These are phyloP conservation scores for Boletellus deceptivus DNA, from an alignment of 1,284 basidiomycete genomes.

Conservation along the genomic window DNA sequence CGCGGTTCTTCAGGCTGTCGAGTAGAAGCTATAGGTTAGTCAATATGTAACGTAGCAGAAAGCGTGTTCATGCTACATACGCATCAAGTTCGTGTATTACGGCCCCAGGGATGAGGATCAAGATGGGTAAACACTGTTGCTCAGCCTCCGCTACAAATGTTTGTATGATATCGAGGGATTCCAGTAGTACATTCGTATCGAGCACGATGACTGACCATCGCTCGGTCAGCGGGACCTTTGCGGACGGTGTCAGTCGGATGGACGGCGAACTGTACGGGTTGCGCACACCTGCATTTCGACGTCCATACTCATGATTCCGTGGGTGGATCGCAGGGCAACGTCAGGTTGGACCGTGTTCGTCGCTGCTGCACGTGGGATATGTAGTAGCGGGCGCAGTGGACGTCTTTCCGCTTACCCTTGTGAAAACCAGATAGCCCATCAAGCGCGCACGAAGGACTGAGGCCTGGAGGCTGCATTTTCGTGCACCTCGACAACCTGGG, in stretches of 20 bases:
- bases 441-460: not conserved
- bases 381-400: not conserved
- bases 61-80: conserved; percentile 37
- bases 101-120: conserved; percentile 65
- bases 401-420: conserved; percentile 10
- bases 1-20: conserved; percentile 61
- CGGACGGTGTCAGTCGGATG: not conserved
- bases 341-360: conserved; percentile 16
- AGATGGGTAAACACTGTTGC: conserved; percentile 43
- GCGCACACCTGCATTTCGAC: conserved; percentile 62
- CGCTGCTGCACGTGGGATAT: conserved; percentile 1
- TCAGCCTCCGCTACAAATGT: conserved; percentile 64
- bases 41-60: conserved; percentile 1
- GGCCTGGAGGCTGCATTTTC: conserved; percentile 2
- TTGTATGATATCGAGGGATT: conserved; percentile 59
- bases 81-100: conserved; percentile 73
- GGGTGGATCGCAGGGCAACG: conserved; percentile 48
- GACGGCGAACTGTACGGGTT: not conserved
- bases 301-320: conserved; percentile 56
- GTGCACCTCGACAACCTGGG: not conserved
- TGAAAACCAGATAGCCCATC: not conserved
- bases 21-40: conserved; percentile 4
- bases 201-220: conserved; percentile 52
- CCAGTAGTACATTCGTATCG: conserved; percentile 72
- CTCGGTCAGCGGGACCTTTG: conserved; percentile 41